Conservation (phyloP, 2,329 filamentous ascomycete species). For the Ophiostoma triangulosporum region DNA sequence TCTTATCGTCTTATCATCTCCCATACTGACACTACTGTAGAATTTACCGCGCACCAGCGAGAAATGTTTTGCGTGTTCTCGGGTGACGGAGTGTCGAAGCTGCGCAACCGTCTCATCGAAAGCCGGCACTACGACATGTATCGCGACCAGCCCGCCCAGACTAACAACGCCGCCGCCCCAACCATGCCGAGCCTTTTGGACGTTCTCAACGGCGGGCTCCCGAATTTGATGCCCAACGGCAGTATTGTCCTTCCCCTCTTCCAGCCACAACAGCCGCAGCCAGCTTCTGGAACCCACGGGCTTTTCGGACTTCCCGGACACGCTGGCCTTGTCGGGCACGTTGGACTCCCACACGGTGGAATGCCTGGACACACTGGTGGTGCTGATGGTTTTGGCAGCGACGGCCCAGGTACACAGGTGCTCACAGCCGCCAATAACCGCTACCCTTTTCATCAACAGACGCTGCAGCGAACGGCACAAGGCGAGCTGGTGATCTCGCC, state of each 20-base stretch:
- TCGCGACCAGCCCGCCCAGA: conserved; percentile 19
- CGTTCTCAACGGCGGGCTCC: neutral
- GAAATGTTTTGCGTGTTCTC: conserved; percentile 97
- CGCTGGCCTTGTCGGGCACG: no score
- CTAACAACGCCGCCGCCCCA: neutral
- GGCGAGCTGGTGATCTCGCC: no score
- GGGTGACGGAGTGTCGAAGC: conserved; percentile 62
- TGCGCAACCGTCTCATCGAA: conserved; percentile 65
- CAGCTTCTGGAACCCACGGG: no score
- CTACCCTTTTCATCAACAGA: no score
- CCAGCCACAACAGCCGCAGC: neutral
- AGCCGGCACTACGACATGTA: conserved; percentile 33
- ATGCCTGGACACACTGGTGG: no score
- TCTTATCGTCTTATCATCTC: no score
- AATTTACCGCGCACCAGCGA: conserved; percentile 91
- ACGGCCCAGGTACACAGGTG: no score
- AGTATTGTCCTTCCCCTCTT: neutral
- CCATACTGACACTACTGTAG: conserved; percentile 26
- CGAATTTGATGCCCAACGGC: neutral
- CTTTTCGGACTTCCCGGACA: no score
- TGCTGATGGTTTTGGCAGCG: no score
- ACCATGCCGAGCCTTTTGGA: neutral
- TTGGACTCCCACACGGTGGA: no score
- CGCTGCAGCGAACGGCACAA: no score
- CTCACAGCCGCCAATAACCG: no score